A percentile compares a stretch with the other conserved stretches of the same genome.
phyloP scores from a whole-genome alignment of 768 basidiomycete species.

The Lepiota venenata region DNA sequence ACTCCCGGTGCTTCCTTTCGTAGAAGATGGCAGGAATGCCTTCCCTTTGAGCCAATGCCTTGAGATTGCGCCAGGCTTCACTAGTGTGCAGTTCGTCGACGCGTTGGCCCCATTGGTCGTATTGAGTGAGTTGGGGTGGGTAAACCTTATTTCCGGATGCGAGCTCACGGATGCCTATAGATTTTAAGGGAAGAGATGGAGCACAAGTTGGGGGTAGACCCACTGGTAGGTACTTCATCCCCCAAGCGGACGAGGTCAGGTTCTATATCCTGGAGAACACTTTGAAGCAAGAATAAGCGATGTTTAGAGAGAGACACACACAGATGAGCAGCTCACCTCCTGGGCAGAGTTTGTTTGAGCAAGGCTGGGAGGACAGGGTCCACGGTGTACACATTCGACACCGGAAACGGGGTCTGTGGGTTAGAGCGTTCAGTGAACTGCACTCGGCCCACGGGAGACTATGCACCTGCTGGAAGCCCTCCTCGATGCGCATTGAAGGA shows the following conservation, averaged over 20 bases:
- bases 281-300: conserved; percentile 16
- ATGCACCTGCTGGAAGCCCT: conserved; percentile 62
- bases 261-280: conserved; percentile 47
- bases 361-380: conserved; percentile 63
- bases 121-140: conserved; percentile 60
- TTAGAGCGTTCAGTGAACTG: neutral
- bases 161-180: conserved; percentile 51
- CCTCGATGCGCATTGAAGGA: conserved; percentile 57
- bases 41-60: conserved; percentile 57
- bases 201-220: conserved; percentile 13
- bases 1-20: conserved; percentile 56
- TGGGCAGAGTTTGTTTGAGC: conserved; percentile 54
- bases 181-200: too few species aligned
- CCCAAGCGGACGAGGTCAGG: conserved; percentile 61
- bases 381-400: conserved; percentile 56
- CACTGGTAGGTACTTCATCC: conserved; percentile 49
- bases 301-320: too few species aligned
- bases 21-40: conserved; percentile 68
- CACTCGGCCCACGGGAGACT: neutral
- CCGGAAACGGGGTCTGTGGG: conserved; percentile 45
- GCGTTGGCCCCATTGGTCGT: conserved; percentile 70
- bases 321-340: conserved; percentile 25
- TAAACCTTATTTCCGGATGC: conserved; percentile 37
- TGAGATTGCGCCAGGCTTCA: conserved; percentile 71
- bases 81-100: conserved; percentile 67